Evolutionary conservation across 305 asterid species (phyloP), one percentile per base, ranked within the genome.

Genomic region (Andrographis paniculata): DNA sequence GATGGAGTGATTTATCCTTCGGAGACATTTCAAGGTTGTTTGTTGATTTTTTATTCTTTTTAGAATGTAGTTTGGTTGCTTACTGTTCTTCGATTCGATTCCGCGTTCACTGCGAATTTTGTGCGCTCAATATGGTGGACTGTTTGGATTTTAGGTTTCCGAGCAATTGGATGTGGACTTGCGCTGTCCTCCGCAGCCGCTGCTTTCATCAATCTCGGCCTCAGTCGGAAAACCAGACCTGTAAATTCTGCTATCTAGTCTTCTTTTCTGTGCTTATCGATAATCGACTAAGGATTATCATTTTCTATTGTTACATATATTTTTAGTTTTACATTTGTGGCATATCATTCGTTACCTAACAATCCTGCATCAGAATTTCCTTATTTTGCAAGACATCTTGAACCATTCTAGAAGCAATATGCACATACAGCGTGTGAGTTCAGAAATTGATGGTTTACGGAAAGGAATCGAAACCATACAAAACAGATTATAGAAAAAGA

Each of bases 221-320:
- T 84, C 28, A 79, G 93, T 53, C 53, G 74, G 22, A 78, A 76
- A 69, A 81, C 93, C 1, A 65, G 89, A 66, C 93, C 93, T 5
- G 95, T 84, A 70, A 61, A 20, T 24, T 37, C 42, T 37, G 17
- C 7, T 5, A 9, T 11, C 12, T 4, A 5, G 9, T 11, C 38
- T 6, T 33, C 2, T 13, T 33, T 2, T 33, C 4, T 9, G 11
- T 33, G n/a, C 13, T 0, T 33, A 10, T 33, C 12, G 14, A 33
- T 33, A n/a, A n/a, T n/a, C n/a, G n/a, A n/a, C n/a, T n/a, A n/a
- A n/a, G n/a, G n/a, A n/a, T n/a, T n/a, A n/a, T n/a, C n/a, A n/a
- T n/a, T n/a, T n/a, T n/a, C n/a, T n/a, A n/a, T n/a, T n/a, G n/a
- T n/a, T n/a, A n/a, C n/a, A n/a, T n/a, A n/a, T n/a, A n/a, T n/a